These are phyloP conservation scores for Helminthosporium solani DNA, from an alignment of 2,329 filamentous ascomycete genomes.

Conservation along the genomic window DNA sequence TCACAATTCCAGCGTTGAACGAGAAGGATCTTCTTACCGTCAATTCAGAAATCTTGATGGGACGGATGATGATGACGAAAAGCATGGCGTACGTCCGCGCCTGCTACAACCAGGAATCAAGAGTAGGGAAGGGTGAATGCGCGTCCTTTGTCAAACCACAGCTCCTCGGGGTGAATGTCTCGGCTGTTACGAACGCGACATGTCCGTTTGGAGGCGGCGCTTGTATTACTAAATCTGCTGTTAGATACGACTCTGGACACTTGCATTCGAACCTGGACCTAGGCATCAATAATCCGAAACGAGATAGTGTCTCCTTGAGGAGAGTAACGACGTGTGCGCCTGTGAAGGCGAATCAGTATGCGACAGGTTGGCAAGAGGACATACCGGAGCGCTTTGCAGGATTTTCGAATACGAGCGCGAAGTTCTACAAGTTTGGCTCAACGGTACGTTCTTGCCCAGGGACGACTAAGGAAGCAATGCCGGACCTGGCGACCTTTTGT, in stretches of 20 bases:
- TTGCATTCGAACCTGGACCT: conserved; percentile 18
- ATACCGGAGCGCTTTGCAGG: conserved; percentile 9
- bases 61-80: conserved; percentile 17
- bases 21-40: conserved; percentile 11
- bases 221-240: conserved; percentile 9
- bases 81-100: conserved; percentile 17
- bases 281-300: conserved; percentile 17
- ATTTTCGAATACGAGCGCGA: conserved; percentile 14
- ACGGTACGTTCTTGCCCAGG: conserved; percentile 1
- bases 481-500: conserved; percentile 18
- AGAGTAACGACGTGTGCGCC: conserved; percentile 23
- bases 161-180: conserved; percentile 13
- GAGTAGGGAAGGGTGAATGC: conserved; percentile 10
- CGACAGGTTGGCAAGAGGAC: conserved; percentile 14
- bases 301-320: conserved; percentile 13
- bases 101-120: conserved; percentile 16
- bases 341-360: conserved; percentile 14
- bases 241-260: conserved; percentile 16
- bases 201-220: conserved; percentile 20
- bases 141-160: conserved; percentile 14
- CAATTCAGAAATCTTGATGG: conserved; percentile 17
- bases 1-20: conserved; percentile 3
- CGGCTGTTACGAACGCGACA: conserved; percentile 9
- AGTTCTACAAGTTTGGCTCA: conserved; percentile 20
- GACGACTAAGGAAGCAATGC: not conserved